phyloP scores from a whole-genome alignment of 2,329 filamentous ascomycete genomes.

The Fusarium sp. region DNA sequence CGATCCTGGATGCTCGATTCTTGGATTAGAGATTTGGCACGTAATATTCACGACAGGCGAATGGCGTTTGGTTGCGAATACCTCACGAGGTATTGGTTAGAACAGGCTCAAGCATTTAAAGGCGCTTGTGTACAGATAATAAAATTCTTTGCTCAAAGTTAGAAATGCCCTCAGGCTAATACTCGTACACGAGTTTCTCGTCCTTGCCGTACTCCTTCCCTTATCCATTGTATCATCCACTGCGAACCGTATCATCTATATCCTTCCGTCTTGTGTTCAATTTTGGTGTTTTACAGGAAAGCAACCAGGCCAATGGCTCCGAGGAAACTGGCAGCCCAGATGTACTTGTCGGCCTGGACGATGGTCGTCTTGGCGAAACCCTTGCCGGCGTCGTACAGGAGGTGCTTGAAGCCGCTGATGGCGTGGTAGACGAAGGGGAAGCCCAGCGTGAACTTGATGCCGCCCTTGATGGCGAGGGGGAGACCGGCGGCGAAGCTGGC shows the following conservation, averaged over 20 bases:
- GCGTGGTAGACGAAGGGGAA: slow-evolving; percentile 70
- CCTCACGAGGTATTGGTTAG: slow-evolving; percentile 28
- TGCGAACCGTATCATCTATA: neutral
- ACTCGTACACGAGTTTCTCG: slow-evolving; percentile 33
- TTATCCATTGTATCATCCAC: slow-evolving; percentile 26
- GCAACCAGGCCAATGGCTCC: slow-evolving; percentile 58
- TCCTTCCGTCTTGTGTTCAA: neutral
- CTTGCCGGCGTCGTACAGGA: slow-evolving; percentile 61
- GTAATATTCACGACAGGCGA: slow-evolving; percentile 24
- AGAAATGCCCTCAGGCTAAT: slow-evolving; percentile 32
- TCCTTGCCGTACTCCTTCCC: slow-evolving; percentile 12
- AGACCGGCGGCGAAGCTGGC: slow-evolving; percentile 68
- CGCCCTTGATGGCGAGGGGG: slow-evolving; percentile 67
- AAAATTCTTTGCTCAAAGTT: slow-evolving; percentile 38
- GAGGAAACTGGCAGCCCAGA: slow-evolving; percentile 59
- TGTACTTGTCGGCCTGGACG: slow-evolving; percentile 54
- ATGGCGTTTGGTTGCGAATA: slow-evolving; percentile 41
- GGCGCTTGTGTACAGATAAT: slow-evolving; percentile 34
- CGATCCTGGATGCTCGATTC: slow-evolving; percentile 64
- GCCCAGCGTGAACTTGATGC: slow-evolving; percentile 62
- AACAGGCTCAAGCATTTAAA: slow-evolving; percentile 18
- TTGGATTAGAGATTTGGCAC: slow-evolving; percentile 52
- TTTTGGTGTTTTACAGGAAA: slow-evolving; percentile 51
- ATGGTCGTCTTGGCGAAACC: slow-evolving; percentile 62
- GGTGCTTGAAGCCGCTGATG: slow-evolving; percentile 64